Evolutionary conservation across 2,329 filamentous ascomycete species (phyloP), one percentile per base, ranked within the genome.

Genomic region (Colletotrichum euphorbiae): DNA sequence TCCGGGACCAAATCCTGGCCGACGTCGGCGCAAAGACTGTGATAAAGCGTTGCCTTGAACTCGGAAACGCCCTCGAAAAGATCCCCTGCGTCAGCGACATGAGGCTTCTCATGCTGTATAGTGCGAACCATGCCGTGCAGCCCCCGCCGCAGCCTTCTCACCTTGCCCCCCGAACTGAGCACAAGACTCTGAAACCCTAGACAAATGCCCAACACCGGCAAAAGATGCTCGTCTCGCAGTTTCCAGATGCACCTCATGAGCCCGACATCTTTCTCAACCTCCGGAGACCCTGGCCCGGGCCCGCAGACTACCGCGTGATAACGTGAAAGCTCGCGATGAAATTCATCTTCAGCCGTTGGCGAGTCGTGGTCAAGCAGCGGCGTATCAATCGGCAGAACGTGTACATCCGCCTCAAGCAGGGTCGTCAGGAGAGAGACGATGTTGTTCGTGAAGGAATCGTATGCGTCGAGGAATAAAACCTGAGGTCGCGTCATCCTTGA

Each of bases 401-500:
- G 87, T 38, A 97, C 90, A 15, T 90, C 83, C 19, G 87, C 91
- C 67, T 85, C 81, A 8, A 97, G 84, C 3, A 88, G 84, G 4
- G 90, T 89, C 73, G 91, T 87, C 52, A 98, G 85, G 38, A 97
- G 87, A 6, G 92, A 90, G 60, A 97, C 89, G 74, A 98, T 96
- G 81, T 98, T 98, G 81, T 97, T 94, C 62, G 94, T 93, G 80
- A 98, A 99, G 46, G 94, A 98, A 82, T 99, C 96, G 80, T 97
- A 97, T 70, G 95, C 94, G 78, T 98, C 96, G 72, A 99, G 85
- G 80, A 97, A 97, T 71, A 98, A 88, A 70, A 98, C 91, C 69
- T 83, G 82, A 70, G 76, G 75, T 46, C 73, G 74, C 58, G 66
- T 71, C 78, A 78, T 79, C 54, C 66, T 69, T 51, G 58, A 40